These are phyloP conservation scores for Claviceps paspali DNA, from an alignment of 2,329 filamentous ascomycete species.

Conservation along the genomic window DNA sequence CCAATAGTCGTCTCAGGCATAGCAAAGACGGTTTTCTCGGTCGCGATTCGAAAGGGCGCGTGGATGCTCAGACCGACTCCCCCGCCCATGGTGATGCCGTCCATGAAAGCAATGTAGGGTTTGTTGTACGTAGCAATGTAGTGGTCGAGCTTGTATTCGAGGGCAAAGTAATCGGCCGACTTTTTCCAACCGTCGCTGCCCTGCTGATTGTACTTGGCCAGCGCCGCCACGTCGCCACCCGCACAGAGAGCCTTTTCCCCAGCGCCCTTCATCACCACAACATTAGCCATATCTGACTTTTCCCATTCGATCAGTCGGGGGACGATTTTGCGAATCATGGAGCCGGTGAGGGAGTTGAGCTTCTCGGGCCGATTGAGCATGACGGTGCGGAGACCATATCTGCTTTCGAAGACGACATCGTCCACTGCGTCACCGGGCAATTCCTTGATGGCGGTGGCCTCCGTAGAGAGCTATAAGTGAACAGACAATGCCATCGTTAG, in stretches of 20 bases:
- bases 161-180: conserved; percentile 74
- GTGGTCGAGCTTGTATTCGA: conserved; percentile 95
- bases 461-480: conserved; percentile 18
- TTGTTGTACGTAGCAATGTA: conserved; percentile 86
- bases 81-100: conserved; percentile 96
- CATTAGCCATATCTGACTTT: conserved; percentile 85
- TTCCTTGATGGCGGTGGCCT: conserved; percentile 31
- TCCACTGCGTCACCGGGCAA: conserved; percentile 58
- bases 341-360: conserved; percentile 81
- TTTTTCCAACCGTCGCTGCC: conserved; percentile 54
- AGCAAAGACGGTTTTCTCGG: conserved; percentile 86
- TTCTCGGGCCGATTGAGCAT: conserved; percentile 89
- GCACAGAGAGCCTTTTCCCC: conserved; percentile 81
- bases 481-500: background rate
- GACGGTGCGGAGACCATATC: conserved; percentile 80
- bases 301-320: conserved; percentile 85
- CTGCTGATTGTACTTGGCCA: conserved; percentile 58
- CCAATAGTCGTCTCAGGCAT: conserved; percentile 99
- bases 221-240: conserved; percentile 73
- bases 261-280: conserved; percentile 81
- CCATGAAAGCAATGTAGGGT: conserved; percentile 90
- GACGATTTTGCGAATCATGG: conserved; percentile 90
- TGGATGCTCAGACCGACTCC: conserved; percentile 90
- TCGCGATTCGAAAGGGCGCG: conserved; percentile 91
- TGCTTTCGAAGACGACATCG: conserved; percentile 83